Conservation (phyloP, 1,284 basidiomycete species). For the Trametes versicolor region DNA sequence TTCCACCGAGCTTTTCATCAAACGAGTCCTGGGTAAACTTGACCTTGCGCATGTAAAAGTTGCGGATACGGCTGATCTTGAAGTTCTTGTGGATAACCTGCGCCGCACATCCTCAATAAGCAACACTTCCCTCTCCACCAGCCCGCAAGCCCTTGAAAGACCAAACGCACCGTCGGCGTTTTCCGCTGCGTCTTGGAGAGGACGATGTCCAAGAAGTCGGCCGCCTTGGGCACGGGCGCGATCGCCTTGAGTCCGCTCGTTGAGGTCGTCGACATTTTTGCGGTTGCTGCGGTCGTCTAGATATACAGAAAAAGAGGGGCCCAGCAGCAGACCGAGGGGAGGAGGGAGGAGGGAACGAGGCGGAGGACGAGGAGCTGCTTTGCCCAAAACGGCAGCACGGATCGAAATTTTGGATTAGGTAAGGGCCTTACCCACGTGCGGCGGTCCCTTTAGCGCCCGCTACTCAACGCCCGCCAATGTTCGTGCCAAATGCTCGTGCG, state of each 20-base stretch:
- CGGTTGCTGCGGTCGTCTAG: constrained; percentile 8
- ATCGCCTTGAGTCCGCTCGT: constrained; percentile 94
- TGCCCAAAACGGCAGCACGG: constrained; percentile 21
- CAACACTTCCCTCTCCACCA: background rate
- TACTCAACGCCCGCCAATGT: background rate
- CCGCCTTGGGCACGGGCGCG: constrained; percentile 95
- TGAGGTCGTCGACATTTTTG: constrained; percentile 84
- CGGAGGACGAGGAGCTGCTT: constrained; percentile 5
- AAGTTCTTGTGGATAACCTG: constrained; percentile 98
- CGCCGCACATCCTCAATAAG: constrained; percentile 5
- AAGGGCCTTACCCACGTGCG: constrained; percentile 6
- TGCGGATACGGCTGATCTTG: constrained; percentile 96
- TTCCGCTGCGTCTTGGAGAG: constrained; percentile 95
- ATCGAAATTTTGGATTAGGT: constrained; percentile 38
- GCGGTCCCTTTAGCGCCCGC: background rate
- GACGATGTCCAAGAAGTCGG: constrained; percentile 96
- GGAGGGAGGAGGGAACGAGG: background rate
- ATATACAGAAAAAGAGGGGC: constrained; percentile 5
- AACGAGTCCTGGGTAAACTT: constrained; percentile 99
- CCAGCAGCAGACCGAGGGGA: constrained; percentile 1
- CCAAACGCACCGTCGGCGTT: constrained; percentile 86
- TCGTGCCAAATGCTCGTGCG: too few species aligned
- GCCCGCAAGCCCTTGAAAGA: background rate
- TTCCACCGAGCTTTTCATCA: constrained; percentile 95
- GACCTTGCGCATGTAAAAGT: constrained; percentile 99